Percentiles rank a stretch among this genome's conserved stretches.
These are phyloP conservation scores for Citrus australasica DNA, from an alignment of 345 rosid genomes.

Conservation along the genomic window DNA sequence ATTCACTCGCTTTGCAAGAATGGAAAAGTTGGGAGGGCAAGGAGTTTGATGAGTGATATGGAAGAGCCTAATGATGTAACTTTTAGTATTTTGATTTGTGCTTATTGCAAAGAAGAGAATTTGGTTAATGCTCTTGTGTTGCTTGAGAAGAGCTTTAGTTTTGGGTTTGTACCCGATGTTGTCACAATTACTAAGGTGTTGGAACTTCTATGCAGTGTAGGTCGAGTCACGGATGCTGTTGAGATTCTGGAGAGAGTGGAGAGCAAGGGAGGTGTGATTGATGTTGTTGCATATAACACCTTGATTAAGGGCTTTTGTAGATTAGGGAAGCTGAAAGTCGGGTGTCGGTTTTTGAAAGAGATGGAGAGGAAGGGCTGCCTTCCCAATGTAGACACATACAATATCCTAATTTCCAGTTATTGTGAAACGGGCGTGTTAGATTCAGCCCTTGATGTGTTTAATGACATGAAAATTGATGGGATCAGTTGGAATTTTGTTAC, in stretches of 20 bases:
- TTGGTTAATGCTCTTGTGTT: conserved; percentile 69
- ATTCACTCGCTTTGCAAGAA: conserved; percentile 69
- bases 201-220: conserved; percentile 54
- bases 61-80: conserved; percentile 66
- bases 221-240: conserved; percentile 66
- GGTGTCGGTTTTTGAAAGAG: conserved; percentile 50
- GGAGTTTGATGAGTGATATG: conserved; percentile 77
- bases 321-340: conserved; percentile 58
- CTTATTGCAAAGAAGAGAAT: conserved; percentile 63
- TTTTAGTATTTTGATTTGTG: conserved; percentile 72
- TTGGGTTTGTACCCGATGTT: conserved; percentile 62
- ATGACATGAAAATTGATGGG: conserved; percentile 78
- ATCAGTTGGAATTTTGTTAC: conserved; percentile 62
- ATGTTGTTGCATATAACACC: conserved; percentile 68
- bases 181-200: conserved; percentile 69
- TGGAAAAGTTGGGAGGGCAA: conserved; percentile 80
- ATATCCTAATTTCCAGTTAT: conserved; percentile 58
- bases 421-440: conserved; percentile 57
- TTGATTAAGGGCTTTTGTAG: conserved; percentile 67
- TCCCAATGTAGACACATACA: conserved; percentile 69
- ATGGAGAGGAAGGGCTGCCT: conserved; percentile 85
- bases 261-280: conserved; percentile 55
- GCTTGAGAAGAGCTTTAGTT: conserved; percentile 69
- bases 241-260: conserved; percentile 73
- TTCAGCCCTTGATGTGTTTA: conserved; percentile 56